Base-by-base conservation (phyloP, 140 eudicot genomes). In the Stevia rebaudiana region DNA sequence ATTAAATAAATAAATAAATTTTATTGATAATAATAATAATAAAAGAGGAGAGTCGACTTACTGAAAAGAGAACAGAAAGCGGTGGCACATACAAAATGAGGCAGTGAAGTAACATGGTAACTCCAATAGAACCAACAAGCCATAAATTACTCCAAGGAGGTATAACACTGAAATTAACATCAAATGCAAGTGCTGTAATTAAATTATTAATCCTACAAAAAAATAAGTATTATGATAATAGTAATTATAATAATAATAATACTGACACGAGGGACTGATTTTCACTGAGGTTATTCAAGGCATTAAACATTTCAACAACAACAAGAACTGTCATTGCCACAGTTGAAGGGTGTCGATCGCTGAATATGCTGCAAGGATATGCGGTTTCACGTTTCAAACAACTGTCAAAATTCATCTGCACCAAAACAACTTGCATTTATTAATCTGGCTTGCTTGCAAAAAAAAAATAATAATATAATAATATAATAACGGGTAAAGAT, bases 241-340 rank as follows among this genome's bases (percentile, higher is more conserved):
- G 6, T 5, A 3, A 35, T 35, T 1, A 42, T 0, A 46, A n/a
- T 19, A 37, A 46, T 17, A 18, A 11, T 60, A 36, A 42, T 73
- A 76, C 95, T 83, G 70, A 94, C 99, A 75, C 33, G 28, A 94
- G 94, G 68, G 99, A 94, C 62, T 94, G 99, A 76, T 94, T 94
- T 82, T 94, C 99, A 72, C 99, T 94, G 63, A 94, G 95, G 74
- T 94, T 94, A 72, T 94, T 94, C 67, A 94, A 73, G 44, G 97
- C 99, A 50, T 94, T 94, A 76, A 94, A 94, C 99, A 94, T 94
- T 86, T 94, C 99, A 46, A 94, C 99, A 50, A 94, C 99, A 65
- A 94, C 97, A 18, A 94, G 94, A 49, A 94, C 99, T 8, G 97
- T 88, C 99, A 94, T 94, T 28, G 99, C 61, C 63, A 94, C 95